Evolutionary conservation across 2,329 filamentous ascomycete species (phyloP), one percentile per base, ranked within the genome.

Genomic region (Pseudocercospora cruenta): DNA sequence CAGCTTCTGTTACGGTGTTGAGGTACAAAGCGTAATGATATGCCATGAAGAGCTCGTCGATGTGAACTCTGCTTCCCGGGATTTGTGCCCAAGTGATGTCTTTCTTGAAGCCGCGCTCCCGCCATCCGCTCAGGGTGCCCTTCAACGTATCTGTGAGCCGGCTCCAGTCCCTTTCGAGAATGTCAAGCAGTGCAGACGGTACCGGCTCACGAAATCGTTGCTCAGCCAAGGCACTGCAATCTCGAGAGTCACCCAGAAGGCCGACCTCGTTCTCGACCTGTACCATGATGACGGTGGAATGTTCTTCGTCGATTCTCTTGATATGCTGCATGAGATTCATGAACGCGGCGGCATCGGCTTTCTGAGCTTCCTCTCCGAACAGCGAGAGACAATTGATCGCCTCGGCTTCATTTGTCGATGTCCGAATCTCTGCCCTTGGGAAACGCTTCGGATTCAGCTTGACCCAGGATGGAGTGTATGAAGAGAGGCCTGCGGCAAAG

Each of bases 251-350:
- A 0, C 84, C 83, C 0, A 86, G 74, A 0, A 86, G 66, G 0
- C 85, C 84, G 0, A 79, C 80, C 74, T 87, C 84, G 51, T 87
- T 87, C 72, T 87, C 82, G n/a, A 87, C 84, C 67, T 86, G 85
- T 0, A 86, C 80, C 85, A 86, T 86, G 2, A 86, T 69, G 0
- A 87, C 83, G 0, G 83, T 87, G 2, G 76, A 79, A 51, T 85
- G 77, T 9, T 78, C 71, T 0, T 73, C 74, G 53, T 86, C 84
- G 4, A 85, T 71, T 2, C 82, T 73, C 9, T 79, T 79, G 9
- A 82, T 55, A 58, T 82, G 80, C 4, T 68, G 66, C 75, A 82
- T 75, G 10, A 83, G 71, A 45, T 67, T 71, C 1, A 62, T 63
- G 66, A 82, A 83, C 0, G 80, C 81, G 62, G 74, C 79, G 0